These are phyloP conservation scores for Beauveria sp. DNA, from an alignment of 2,329 filamentous ascomycete species.

Conservation along the genomic window DNA sequence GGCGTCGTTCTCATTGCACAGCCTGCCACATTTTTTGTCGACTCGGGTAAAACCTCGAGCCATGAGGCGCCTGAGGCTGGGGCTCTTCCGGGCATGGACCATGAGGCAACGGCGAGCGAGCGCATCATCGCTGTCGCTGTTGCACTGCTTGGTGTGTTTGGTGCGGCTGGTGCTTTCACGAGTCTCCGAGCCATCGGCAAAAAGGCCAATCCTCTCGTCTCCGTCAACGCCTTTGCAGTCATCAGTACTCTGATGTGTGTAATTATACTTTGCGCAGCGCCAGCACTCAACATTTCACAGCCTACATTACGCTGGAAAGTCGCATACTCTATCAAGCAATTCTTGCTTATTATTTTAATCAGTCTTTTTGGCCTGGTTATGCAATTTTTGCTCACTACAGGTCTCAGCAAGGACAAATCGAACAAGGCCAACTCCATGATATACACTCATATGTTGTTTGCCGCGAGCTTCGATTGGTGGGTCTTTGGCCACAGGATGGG, in stretches of 20 bases:
- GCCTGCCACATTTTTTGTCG: constrained; percentile 50
- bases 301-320: constrained; percentile 38
- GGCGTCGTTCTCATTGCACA: constrained; percentile 80
- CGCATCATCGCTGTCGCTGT: constrained; percentile 62
- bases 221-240: constrained; percentile 74
- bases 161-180: constrained; percentile 65
- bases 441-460: constrained; percentile 51
- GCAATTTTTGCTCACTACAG: constrained; percentile 79
- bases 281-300: constrained; percentile 36
- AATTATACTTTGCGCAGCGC: constrained; percentile 47
- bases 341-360: constrained; percentile 59
- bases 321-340: constrained; percentile 42
- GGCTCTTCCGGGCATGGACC: constrained; percentile 23
- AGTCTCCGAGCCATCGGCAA: constrained; percentile 73
- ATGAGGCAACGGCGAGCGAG: constrained; percentile 49
- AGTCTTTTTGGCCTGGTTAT: constrained; percentile 71
- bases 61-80: constrained; percentile 12
- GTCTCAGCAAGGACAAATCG: constrained; percentile 62
- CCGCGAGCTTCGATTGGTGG: constrained; percentile 43
- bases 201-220: constrained; percentile 73
- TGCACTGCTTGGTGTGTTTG: constrained; percentile 69
- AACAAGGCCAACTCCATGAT: constrained; percentile 51
- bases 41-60: constrained; percentile 1
- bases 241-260: constrained; percentile 63
- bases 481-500: constrained; percentile 46